phyloP scores from a whole-genome alignment of 1,284 basidiomycete genomes.

The Schizopora paradoxa region DNA sequence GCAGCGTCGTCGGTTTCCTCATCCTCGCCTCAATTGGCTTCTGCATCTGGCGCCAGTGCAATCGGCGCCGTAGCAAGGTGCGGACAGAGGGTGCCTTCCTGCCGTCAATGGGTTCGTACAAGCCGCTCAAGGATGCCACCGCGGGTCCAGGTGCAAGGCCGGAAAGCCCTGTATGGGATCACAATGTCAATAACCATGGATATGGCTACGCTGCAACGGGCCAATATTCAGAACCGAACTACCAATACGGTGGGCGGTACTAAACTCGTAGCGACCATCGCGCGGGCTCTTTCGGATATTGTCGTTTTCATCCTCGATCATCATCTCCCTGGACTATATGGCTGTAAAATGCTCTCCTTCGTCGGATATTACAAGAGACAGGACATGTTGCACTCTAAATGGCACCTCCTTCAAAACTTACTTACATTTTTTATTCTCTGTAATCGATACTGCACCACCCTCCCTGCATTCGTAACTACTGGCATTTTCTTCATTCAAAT shows the following conservation, averaged over 20 bases:
- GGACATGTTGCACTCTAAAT: no score
- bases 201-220: conserved; percentile 1
- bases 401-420: not conserved
- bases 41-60: conserved; percentile 2
- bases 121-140: conserved; percentile 5
- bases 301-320: conserved; percentile 1
- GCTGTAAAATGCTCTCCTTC: no score
- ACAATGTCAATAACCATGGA: not conserved
- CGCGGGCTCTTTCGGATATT: no score
- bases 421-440: not conserved
- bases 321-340: no score
- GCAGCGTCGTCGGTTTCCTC: conserved; percentile 7
- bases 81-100: conserved; percentile 13
- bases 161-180: not conserved
- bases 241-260: conserved; percentile 14
- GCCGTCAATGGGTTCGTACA: conserved; percentile 15
- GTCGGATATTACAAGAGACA: no score
- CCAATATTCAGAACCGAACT: conserved; percentile 13
- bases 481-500: not conserved
- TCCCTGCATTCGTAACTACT: not conserved
- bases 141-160: not conserved
- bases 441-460: not conserved
- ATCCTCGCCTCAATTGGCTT: conserved; percentile 2
- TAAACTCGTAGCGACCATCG: no score
- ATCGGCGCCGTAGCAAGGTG: conserved; percentile 13